Base-by-base conservation (phyloP, 139 green algal species). In the Deuterostichococcus epilithicus region DNA sequence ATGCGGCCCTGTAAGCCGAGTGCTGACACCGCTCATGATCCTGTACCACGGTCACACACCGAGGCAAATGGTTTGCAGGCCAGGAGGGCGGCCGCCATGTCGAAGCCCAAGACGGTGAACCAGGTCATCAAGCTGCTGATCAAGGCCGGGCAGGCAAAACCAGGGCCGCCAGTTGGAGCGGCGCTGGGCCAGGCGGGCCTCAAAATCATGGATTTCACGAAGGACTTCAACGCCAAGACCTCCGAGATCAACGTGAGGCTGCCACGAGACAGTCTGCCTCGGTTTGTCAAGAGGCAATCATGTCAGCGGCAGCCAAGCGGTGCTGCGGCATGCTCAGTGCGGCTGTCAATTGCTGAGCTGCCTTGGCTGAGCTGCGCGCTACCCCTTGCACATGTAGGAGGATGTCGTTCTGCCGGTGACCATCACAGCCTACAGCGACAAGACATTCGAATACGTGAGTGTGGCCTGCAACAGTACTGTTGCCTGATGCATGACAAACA, bases 151-250 rank as follows among this genome's bases (percentile, higher is more conserved):
- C 82, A 90, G 37, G 96, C 96, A 8, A 99, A 99, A 78, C 96
- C 96, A 8, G 90, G 92, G 0, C 96, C 96, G 18, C 96, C 96
- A 6, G 93, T 97, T 6, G 95, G 96, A 2, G 94, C 96, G 1
- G 94, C 96, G 0, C 86, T 99, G 34, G 96, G 96, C 13, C 93
- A 98, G 79, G 94, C 95, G 2, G 96, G 96, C 1, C 82, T 99
- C 2, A 99, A 99, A 79, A 98, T 99, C 79, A 99, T 99, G 95
- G 86, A 88, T 0, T 98, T 98, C 75, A 98, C 94, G 85, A 98
- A 98, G 42, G 94, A 98, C 37, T 98, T 98, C 83, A 98, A 98
- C 73, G 94, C 91, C 22, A 91, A 93, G 52, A 98, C 94, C 6
- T 82, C 88, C 20, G 80, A 91, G 39, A 88, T 95, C 77, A 90